Percentiles rank a stretch among this genome's conserved stretches.
These are phyloP conservation scores for Neurospora sp. DNA, from an alignment of 495 filamentous ascomycete species.

Conservation along the genomic window DNA sequence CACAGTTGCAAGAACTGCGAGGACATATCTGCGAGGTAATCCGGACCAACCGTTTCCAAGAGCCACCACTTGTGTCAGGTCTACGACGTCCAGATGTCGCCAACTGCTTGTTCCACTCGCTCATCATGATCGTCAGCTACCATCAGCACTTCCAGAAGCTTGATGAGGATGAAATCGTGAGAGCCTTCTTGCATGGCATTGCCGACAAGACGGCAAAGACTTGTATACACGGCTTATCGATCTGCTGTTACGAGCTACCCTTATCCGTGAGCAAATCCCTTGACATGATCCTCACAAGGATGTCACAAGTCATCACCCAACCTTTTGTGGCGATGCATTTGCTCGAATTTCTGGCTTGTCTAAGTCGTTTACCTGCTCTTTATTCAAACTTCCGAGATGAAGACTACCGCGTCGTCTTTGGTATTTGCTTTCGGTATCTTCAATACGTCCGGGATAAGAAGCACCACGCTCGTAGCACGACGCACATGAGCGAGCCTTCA, in stretches of 20 bases:
- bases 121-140: constrained; percentile 80
- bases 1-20: constrained; percentile 68
- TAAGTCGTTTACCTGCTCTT: constrained; percentile 75
- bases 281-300: constrained; percentile 74
- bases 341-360: constrained; percentile 78
- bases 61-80: constrained; percentile 62
- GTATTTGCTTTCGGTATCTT: constrained; percentile 85
- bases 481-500: constrained; percentile 20
- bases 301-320: constrained; percentile 92
- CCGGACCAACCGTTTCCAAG: constrained; percentile 59
- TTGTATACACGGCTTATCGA: constrained; percentile 87
- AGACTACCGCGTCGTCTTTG: constrained; percentile 86
- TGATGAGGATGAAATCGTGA: constrained; percentile 82
- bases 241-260: constrained; percentile 90
- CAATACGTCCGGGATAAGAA: constrained; percentile 51
- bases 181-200: constrained; percentile 71
- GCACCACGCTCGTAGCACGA: constrained; percentile 27
- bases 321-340: constrained; percentile 86
- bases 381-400: constrained; percentile 81
- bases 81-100: constrained; percentile 82
- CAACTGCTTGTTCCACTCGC: constrained; percentile 73
- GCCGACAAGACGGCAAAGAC: constrained; percentile 76
- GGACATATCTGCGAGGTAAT: constrained; percentile 73
- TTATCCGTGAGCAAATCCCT: constrained; percentile 70
- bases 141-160: constrained; percentile 72